Evolutionary conservation across 768 basidiomycete species (phyloP), one percentile per base, ranked within the genome.

Genomic region (Cyclocybe cylindracea): DNA sequence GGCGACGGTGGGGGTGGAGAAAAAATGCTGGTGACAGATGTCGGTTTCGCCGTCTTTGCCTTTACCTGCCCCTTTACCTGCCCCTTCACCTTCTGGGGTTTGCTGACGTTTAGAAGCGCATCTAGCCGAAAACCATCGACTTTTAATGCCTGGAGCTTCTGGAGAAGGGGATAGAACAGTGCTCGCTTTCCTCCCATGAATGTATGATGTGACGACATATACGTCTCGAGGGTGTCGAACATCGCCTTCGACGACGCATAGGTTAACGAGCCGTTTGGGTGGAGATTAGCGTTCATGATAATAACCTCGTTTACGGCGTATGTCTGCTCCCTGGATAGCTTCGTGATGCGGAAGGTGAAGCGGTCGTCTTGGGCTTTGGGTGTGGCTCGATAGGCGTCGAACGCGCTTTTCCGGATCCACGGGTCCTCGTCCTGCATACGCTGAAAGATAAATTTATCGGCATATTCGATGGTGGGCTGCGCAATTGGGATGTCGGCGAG

Each of bases 331-430:
- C 33, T 36, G 2, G 60, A 57, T 11, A 73, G 64, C 29, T 65
- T 69, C 13, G 59, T 68, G 42, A 70, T 66, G 7, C 44, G 29
- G 50, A 71, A 70, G 0, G 48, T 52, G 48, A 72, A 72, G 10
- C 39, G 13, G 37, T 71, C 70, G 10, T 61, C 41, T 39, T 62
- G 55, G 4, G 66, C 60, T 14, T 45, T 43, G 10, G 52, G 35
- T 2, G 64, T 57, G 10, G 53, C 50, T 29, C 61, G 50, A 47
- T 71, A 67, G 11, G 47, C 36, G 8, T 55, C 46, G 32, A 59
- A 33, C 11, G 56, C 39, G 40, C 49, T 42, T 11, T 44, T 34
- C 10, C 29, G 39, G 13, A 53, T 53, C 19, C n/a, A 18, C 2
- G 53, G 55, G 24, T 53, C 51, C 7, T 14, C 31, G 10, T 53